A percentile compares a stretch with the other conserved stretches of the same genome.
These are phyloP conservation scores for Kwoniella heveanensis DNA, from an alignment of 768 basidiomycete genomes.

Conservation along the genomic window DNA sequence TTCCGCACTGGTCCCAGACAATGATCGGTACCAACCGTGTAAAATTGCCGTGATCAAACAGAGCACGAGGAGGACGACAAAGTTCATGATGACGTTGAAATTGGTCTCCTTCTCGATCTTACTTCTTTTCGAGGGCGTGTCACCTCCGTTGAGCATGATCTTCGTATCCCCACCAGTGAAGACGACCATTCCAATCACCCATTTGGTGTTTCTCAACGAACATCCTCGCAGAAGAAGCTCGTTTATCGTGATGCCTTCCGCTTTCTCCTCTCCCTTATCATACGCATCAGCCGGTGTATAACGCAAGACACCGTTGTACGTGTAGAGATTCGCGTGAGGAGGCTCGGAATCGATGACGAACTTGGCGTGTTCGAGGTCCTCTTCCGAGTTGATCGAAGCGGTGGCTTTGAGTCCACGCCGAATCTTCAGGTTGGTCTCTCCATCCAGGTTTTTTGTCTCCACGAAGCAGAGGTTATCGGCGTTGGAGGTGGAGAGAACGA, in stretches of 20 bases:
- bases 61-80: constrained; percentile 72
- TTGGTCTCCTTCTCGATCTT: constrained; percentile 95
- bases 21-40: constrained; percentile 68
- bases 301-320: constrained; percentile 80
- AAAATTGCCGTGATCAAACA: constrained; percentile 71
- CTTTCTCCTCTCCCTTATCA: constrained; percentile 59
- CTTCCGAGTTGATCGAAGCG: constrained; percentile 73
- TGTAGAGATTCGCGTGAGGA: constrained; percentile 88
- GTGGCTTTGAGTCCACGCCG: constrained; percentile 77
- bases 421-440: constrained; percentile 94
- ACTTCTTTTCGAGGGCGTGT: constrained; percentile 91
- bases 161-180: constrained; percentile 82
- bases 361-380: constrained; percentile 81
- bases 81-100: constrained; percentile 96
- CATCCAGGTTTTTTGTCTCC: constrained; percentile 97
- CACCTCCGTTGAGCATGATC: constrained; percentile 73
- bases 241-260: constrained; percentile 72
- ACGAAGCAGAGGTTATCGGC: constrained; percentile 89
- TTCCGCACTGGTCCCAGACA: constrained; percentile 66
- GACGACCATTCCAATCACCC: constrained; percentile 90
- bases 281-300: constrained; percentile 59
- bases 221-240: constrained; percentile 91
- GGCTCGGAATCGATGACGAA: constrained; percentile 92
- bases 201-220: constrained; percentile 81
- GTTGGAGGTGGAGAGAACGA: constrained; percentile 89